Percentiles rank a stretch among this genome's conserved stretches.
phyloP scores from a whole-genome alignment of 768 basidiomycete genomes.

The Leccinum subgranulosum region DNA sequence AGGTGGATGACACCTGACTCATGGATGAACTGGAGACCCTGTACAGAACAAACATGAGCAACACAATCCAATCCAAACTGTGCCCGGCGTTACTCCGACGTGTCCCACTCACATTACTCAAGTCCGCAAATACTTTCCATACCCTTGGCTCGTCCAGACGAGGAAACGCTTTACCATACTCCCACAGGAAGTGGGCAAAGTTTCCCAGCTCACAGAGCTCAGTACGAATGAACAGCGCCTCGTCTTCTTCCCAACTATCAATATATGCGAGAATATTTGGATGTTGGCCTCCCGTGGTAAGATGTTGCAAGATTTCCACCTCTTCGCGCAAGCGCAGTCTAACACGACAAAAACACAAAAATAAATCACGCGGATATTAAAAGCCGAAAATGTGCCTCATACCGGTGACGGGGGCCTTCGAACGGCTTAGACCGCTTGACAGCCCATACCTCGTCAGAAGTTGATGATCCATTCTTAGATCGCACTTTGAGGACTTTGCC shows the following conservation, averaged over 20 bases:
- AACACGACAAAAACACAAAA: slow-evolving; percentile 19
- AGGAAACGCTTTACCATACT: slow-evolving; percentile 83
- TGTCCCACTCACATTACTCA: slow-evolving; percentile 69
- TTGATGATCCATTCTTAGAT: slow-evolving; percentile 49
- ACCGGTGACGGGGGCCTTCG: slow-evolving; percentile 90
- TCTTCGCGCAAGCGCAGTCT: slow-evolving; percentile 90
- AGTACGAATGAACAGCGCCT: slow-evolving; percentile 86
- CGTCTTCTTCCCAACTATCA: slow-evolving; percentile 95
- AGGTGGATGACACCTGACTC: slow-evolving; percentile 86
- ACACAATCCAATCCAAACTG: slow-evolving; percentile 25
- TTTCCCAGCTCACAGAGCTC: slow-evolving; percentile 94
- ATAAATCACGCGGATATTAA: slow-evolving; percentile 16
- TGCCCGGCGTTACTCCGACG: slow-evolving; percentile 7
- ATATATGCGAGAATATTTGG: slow-evolving; percentile 85
- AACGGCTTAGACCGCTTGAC: slow-evolving; percentile 95
- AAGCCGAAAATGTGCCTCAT: slow-evolving; percentile 26
- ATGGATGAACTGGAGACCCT: slow-evolving; percentile 91
- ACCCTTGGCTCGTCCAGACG: slow-evolving; percentile 87
- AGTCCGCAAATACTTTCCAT: slow-evolving; percentile 93
- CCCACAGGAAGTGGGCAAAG: slow-evolving; percentile 85
- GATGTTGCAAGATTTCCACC: slow-evolving; percentile 84
- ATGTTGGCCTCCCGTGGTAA: slow-evolving; percentile 49
- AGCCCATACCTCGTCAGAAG: slow-evolving; percentile 61
- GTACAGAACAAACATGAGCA: slow-evolving; percentile 25
- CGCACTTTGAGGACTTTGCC: slow-evolving; percentile 87